These are phyloP conservation scores for Oryza meridionalis DNA, from an alignment of 176 grass and related monocot species.

Conservation along the genomic window DNA sequence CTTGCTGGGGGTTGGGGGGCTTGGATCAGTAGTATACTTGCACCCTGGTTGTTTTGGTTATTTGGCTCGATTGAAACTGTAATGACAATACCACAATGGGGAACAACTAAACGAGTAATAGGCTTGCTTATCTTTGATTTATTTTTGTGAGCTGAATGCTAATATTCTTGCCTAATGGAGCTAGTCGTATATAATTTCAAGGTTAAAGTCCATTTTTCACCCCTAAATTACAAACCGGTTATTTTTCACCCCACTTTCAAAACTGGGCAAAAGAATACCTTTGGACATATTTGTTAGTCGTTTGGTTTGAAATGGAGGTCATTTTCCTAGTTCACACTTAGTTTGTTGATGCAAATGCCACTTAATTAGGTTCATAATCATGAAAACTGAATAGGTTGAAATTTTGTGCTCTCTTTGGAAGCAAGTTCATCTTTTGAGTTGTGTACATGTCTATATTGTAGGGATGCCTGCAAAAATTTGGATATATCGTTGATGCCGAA, in stretches of 20 bases:
- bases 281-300: no score
- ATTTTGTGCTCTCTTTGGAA: not conserved
- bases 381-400: no score
- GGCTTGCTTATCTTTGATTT: not conserved
- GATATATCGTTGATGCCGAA: not conserved
- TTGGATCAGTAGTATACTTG: not conserved
- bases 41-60: not conserved
- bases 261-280: no score
- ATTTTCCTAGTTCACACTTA: no score
- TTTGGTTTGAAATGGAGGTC: no score
- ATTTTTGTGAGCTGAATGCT: not conserved
- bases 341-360: no score
- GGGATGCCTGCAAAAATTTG: constrained; percentile 35
- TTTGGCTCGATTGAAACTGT: constrained; percentile 1
- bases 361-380: no score
- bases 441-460: constrained; percentile 12
- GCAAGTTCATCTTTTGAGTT: not conserved
- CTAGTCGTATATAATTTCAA: constrained; percentile 7
- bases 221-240: no score
- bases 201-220: no score
- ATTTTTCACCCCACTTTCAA: no score
- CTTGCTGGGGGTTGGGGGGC: not conserved
- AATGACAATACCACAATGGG: not conserved
- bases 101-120: not conserved
- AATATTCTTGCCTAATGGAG: not conserved